Base-by-base conservation (phyloP, 1,139 yeast species). In the Pichia sp. region DNA sequence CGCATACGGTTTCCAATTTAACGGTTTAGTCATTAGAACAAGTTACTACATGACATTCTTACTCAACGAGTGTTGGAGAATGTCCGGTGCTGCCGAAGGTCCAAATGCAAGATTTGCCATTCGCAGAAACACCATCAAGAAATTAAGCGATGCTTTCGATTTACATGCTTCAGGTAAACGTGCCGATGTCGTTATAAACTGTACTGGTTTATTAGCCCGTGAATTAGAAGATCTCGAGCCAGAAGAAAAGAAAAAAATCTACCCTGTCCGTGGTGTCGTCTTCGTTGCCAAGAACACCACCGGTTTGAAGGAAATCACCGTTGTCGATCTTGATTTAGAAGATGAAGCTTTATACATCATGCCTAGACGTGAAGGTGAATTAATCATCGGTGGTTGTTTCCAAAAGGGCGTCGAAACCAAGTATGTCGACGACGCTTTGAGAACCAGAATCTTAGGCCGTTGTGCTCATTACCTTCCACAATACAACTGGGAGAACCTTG, bases 301-400 rank as follows among this genome's bases (percentile, higher is more conserved):
- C 12, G 53, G 54, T 4, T 34, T 55, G 8, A 50, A 58, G 7
- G 46, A 52, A 19, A 42, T 59, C 6, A 45, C 56, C 2, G 55
- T 69, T 63, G 44, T 56, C 11, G 61, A 66, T 7, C 67, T 68
- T 6, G 64, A 66, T 40, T 37, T 38, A 9, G 44, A 12, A 58
- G 67, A 68, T 41, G 81, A 77, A 53, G 52, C 61, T 52, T 60
- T 76, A 27, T 77, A 77, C 53, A 60, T 74, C 17, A 71, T 77
- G 71, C 82, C 83, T 7, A 60, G 82, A 41, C 70, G 71, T 49
- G 82, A 77, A 58, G 82, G 82, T 14, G 82, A 81, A 2, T 65
- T 73, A 20, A 72, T 76, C 27, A 69, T 77, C 42, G 83, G 82
- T 1, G 83, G 82, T 1, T 71, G 77, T 52, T 71, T 73, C 53